Base-by-base conservation (phyloP, 768 basidiomycete species). In the Calocybe indica region DNA sequence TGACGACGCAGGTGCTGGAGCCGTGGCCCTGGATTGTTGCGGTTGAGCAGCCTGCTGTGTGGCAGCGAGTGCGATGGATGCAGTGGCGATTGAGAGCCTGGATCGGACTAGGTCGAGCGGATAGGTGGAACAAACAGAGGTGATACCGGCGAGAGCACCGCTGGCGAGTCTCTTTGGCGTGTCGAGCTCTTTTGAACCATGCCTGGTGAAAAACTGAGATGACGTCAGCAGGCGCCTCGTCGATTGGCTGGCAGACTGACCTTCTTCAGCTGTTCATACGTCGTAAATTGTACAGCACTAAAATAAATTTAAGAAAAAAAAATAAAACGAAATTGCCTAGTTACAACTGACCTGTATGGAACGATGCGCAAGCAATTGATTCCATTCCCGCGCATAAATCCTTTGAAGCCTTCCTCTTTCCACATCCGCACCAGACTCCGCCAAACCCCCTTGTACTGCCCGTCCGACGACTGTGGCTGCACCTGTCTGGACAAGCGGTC, bases 81-180 rank as follows among this genome's bases (percentile, higher is more conserved):
- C 88, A 5, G 92, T 92, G 13, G 91, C 92, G 60, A 98, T 95
- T 13, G 91, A 94, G 49, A 99, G 71, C 33, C 95, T 80, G 22
- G 92, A 88, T 38, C 95, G 80, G 30, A 98, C 88, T 42, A 99
- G 83, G 63, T 99, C 95, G 53, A 98, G 70, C 7, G 95, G 95
- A 69, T 93, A 91, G 67, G 90, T 92, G 40, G 88, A 76, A 92
- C 92, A 89, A 52, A 99, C 95, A 50, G 92, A 93, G 7, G 89
- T 88, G 52, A 98, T 89, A 28, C 95, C 95, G 43, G 95, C 95
- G 9, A 95, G 68, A 13, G 92, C 92, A 52, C 95, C 95, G 46
- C 89, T 84, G 1, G 81, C 70, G 37, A 99, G 71, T 47, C 95
- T 79, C 53, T 86, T 85, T 1, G 88, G 88, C 37, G 94, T 97